Evolutionary conservation across 2,329 filamentous ascomycete genomes (phyloP), one percentile per base, ranked within the genome.

Genomic region (Aureobasidium sp.): DNA sequence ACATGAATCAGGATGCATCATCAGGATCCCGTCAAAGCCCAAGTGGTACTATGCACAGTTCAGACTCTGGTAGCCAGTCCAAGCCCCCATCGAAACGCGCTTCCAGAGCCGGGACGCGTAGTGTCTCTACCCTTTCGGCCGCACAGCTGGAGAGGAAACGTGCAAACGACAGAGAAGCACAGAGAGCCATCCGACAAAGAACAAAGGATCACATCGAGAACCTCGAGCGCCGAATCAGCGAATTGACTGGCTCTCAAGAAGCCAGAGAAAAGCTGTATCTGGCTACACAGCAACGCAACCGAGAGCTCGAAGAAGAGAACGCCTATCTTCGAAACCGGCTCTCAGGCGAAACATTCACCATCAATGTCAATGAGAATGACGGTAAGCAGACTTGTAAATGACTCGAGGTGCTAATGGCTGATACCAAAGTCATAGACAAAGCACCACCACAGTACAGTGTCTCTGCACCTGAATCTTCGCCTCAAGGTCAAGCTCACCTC

Each of bases 161-260:
- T 63, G 82, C 82, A 64, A 84, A 84, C 70, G 82, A 85, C 70
- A 77, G 82, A 64, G 82, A 85, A 71, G 82, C 82, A 60, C 82
- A 85, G 69, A 77, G 82, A 66, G 82, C 81, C 53, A 85, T 84
- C 66, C 79, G 82, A 34, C 80, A 83, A 68, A 73, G 82, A 64
- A 84, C 81, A 46, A 84, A 82, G 66, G 81, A 83, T 66, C 82
- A 83, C 69, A 84, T 84, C 64, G 82, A 84, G 65, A 75, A 74
- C 32, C 76, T 85, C n/a, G 81, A 85, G 67, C 73, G 76, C 53
- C 79, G 80, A 62, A 78, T 84, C 51, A 77, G 76, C 47, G 81
- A 84, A 50, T 74, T 84, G 52, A 79, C 75, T 53, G 71, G 77
- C 12, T 78, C 77, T 59, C 74, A 77, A 36, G 79, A 84, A 48